These are phyloP conservation scores for Diaporthe capsici DNA, from an alignment of 2,329 filamentous ascomycete genomes.

Conservation along the genomic window DNA sequence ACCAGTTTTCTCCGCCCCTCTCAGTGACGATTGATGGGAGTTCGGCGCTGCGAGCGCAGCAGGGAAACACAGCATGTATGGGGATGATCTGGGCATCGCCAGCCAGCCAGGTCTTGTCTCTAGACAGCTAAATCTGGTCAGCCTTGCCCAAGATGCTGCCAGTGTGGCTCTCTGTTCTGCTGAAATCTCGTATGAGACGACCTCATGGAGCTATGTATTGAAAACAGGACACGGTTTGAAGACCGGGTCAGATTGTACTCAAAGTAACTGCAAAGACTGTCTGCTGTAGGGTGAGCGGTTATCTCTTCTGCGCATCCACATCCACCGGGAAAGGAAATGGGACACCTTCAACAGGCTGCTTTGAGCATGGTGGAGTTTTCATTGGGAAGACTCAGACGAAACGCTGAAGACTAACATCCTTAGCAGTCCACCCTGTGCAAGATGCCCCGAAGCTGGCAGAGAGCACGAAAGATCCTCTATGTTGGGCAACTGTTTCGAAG, in stretches of 20 bases:
- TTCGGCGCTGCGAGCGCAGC: too few species aligned
- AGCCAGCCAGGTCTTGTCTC: neutral
- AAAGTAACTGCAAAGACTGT: neutral
- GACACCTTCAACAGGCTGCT: neutral
- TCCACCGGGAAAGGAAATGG: neutral
- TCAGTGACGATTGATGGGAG: too few species aligned
- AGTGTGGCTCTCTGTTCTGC: neutral
- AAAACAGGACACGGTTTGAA: neutral
- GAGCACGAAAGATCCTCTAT: neutral
- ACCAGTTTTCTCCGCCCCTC: neutral
- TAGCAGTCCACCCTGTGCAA: neutral
- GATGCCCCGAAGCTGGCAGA: neutral
- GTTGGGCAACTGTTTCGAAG: conserved; percentile 9
- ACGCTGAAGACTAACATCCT: neutral
- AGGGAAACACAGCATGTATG: too few species aligned
- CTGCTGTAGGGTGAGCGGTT: neutral
- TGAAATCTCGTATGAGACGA: neutral
- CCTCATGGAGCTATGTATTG: too few species aligned
- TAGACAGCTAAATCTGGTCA: neutral
- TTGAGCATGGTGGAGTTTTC: too few species aligned
- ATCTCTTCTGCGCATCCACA: neutral
- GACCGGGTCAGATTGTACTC: neutral
- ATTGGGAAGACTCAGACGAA: neutral
- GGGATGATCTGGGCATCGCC: too few species aligned
- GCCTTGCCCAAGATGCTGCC: neutral